phyloP scores from a whole-genome alignment of 2,329 filamentous ascomycete genomes.

The Paraphaeosphaeria minitans region DNA sequence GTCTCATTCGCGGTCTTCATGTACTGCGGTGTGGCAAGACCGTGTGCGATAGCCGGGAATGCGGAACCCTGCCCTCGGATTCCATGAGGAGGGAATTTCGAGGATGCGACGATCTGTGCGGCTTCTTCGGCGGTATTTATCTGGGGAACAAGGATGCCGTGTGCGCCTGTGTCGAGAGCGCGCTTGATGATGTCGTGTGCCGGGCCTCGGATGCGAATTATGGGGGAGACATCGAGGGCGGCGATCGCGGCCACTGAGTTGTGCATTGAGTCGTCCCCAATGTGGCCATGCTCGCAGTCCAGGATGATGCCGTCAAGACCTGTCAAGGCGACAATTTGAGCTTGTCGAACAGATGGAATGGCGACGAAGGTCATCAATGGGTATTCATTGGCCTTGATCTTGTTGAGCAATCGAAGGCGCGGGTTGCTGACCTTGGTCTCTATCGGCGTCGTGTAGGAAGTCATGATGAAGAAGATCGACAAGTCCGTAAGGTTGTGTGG shows the following conservation, averaged over 20 bases:
- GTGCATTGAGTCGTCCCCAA: constrained; percentile 63
- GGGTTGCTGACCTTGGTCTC: constrained; percentile 43
- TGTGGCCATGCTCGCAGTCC: constrained; percentile 62
- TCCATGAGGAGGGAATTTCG: constrained; percentile 63
- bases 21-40: constrained; percentile 59
- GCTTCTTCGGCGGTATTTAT: constrained; percentile 58
- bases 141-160: constrained; percentile 63
- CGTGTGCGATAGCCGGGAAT: constrained; percentile 56
- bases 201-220: constrained; percentile 59
- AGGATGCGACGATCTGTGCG: constrained; percentile 52
- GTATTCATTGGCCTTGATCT: constrained; percentile 46
- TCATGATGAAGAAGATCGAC: constrained; percentile 11
- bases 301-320: constrained; percentile 71
- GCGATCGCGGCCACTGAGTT: constrained; percentile 63
- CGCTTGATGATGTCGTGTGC: constrained; percentile 57
- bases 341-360: constrained; percentile 54
- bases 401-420: constrained; percentile 53
- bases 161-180: constrained; percentile 63
- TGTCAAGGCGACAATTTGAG: constrained; percentile 63
- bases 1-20: constrained; percentile 62
- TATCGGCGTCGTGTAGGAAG: constrained; percentile 18
- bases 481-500: not conserved
- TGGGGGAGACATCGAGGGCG: constrained; percentile 59
- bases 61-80: constrained; percentile 62
- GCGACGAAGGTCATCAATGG: constrained; percentile 58